These are phyloP conservation scores for Ogataea hybrid DNA, from an alignment of 1,139 yeast genomes.

Conservation along the genomic window DNA sequence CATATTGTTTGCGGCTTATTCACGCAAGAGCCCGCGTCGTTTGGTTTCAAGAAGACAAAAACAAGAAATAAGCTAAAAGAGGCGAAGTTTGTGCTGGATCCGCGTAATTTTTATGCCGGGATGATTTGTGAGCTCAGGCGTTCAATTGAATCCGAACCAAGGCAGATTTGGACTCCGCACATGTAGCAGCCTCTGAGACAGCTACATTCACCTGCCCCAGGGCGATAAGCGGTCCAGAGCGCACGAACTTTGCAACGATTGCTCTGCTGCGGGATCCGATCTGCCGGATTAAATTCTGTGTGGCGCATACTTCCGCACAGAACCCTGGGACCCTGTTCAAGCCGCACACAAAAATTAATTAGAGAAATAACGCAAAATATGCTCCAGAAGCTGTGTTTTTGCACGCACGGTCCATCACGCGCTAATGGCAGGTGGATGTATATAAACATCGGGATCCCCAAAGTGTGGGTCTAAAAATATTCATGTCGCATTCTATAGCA, in stretches of 20 bases:
- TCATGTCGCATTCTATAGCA: slow-evolving; percentile 14
- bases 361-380: slow-evolving; percentile 13
- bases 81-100: neutral
- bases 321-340: slow-evolving; percentile 6
- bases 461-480: neutral
- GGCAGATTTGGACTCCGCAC: no score
- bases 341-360: slow-evolving; percentile 9
- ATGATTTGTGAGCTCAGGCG: neutral
- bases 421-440: slow-evolving; percentile 1
- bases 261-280: slow-evolving; percentile 2
- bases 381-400: neutral
- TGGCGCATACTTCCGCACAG: neutral
- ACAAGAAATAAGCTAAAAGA: neutral
- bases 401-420: slow-evolving; percentile 3
- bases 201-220: no score
- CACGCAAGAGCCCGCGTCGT: slow-evolving; percentile 2
- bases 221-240: neutral
- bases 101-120: slow-evolving; percentile 7
- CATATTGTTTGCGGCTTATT: neutral
- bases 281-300: slow-evolving; percentile 15
- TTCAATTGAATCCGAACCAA: neutral
- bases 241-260: neutral
- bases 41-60: neutral
- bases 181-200: no score
- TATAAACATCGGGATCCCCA: neutral